Evolutionary conservation across 2,329 filamentous ascomycete species (phyloP).

Genomic region (Fusarium caatingaense): DNA sequence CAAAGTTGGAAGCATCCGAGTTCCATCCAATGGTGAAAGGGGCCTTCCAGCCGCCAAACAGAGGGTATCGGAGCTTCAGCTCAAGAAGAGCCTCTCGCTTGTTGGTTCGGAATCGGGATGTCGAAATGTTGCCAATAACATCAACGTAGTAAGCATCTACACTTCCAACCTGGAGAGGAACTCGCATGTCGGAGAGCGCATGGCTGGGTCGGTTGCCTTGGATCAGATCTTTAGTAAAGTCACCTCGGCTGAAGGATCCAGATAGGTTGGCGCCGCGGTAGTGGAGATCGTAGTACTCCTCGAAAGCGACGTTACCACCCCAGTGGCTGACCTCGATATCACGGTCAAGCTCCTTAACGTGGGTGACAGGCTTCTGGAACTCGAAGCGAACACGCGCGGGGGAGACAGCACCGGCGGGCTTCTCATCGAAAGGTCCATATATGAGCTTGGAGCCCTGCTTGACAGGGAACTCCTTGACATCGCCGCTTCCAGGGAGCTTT

Average conservation of each 20-base stretch:
- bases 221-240: conserved; percentile 79
- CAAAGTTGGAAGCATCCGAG: conserved; percentile 79
- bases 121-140: conserved; percentile 96
- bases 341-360: conserved; percentile 82
- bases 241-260: conserved; percentile 78
- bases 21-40: conserved; percentile 98
- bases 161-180: conserved; percentile 83
- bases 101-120: conserved; percentile 84
- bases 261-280: conserved; percentile 86
- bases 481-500: conserved; percentile 70
- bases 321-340: conserved; percentile 97
- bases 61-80: conserved; percentile 92
- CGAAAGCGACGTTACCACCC: conserved; percentile 95
- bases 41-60: conserved; percentile 98
- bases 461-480: conserved; percentile 74
- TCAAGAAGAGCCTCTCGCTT: conserved; percentile 85
- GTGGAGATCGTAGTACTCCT: conserved; percentile 90
- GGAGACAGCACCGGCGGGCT: conserved; percentile 79
- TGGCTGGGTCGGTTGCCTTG: conserved; percentile 76
- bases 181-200: conserved; percentile 83
- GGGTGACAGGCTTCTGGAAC: conserved; percentile 90
- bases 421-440: conserved; percentile 88
- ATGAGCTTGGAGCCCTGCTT: conserved; percentile 87
- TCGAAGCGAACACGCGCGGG: conserved; percentile 88
- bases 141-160: conserved; percentile 94